Evolutionary conservation across 441 rosid genomes (phyloP), one percentile per base, ranked within the genome.

Genomic region (Syzygium syzygioides): DNA sequence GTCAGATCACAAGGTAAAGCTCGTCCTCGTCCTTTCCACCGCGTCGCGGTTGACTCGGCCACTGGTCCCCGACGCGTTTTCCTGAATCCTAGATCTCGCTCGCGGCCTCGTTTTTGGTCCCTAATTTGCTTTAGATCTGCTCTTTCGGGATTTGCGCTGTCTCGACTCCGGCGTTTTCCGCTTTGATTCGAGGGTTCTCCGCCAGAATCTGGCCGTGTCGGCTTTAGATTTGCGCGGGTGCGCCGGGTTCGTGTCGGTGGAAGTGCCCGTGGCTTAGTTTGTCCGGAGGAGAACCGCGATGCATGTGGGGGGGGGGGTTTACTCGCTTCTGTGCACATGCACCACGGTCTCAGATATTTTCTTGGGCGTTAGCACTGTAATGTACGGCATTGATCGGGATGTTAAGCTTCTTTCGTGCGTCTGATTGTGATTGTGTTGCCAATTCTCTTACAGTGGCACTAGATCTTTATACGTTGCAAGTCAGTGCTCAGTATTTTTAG

Each of bases 1-100:
- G 92, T 95, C 98, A 86, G 99, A 97, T 96, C 99, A 98, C 96
- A 97, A 95, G 99, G 99, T 95, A 88, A 90, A 90, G 26, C 52
- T 59, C 88, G 45, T 76, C 62, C 32, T n/a, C 87, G 68, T 32
- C 54, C 87, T 45, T 45, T 9, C 48, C 48, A 45, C 64, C 50
- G 17, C 45, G 87, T 41, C 83, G 83, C 7, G 83, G 83, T 76
- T 76, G 83, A 76, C 83, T 76, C 53, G 83, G 83, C 83, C 83
- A 76, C 52, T 76, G 83, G 52, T 76, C n/a, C 52, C 83, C 52
- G 53, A 41, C 52, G 53, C 52, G 83, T n/a, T 41, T 76, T 76
- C 83, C 53, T 14, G 83, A 76, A 41, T 23, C 86, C 4, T 14
- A 45, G 83, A 45, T 68, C 11, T 37, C 9, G 45, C 79, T 50